Percentiles rank a stretch among this genome's conserved stretches.
Conservation (phyloP, 768 basidiomycete species). For the Dendrothele bispora region DNA sequence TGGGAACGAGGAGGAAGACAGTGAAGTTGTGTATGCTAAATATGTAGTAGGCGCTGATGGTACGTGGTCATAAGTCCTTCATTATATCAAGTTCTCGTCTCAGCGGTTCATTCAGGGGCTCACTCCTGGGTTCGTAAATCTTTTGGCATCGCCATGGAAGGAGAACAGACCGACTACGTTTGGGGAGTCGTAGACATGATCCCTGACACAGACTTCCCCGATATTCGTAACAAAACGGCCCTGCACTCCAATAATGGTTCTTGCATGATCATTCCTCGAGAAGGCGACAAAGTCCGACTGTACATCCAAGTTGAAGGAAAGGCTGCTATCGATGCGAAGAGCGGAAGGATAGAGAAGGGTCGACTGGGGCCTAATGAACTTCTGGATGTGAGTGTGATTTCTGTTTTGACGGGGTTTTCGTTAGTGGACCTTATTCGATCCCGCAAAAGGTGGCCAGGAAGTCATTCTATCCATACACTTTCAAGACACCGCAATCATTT, state of each 20-base stretch:
- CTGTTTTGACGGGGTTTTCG: background rate
- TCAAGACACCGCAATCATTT: conserved; percentile 47
- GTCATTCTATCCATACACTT: conserved; percentile 55
- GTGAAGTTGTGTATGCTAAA: conserved; percentile 65
- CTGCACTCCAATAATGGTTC: conserved; percentile 73
- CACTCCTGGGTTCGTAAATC: conserved; percentile 82
- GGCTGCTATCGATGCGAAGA: conserved; percentile 41
- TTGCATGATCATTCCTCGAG: conserved; percentile 75
- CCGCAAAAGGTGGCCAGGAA: conserved; percentile 49
- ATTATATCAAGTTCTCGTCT: background rate
- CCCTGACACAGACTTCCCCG: conserved; percentile 76
- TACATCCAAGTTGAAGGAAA: conserved; percentile 66
- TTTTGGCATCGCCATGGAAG: conserved; percentile 69
- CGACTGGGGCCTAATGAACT: conserved; percentile 50
- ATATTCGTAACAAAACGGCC: conserved; percentile 62
- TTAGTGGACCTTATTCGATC: background rate
- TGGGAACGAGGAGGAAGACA: conserved; percentile 17
- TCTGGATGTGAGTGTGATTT: conserved; percentile 42
- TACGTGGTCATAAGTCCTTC: conserved; percentile 18
- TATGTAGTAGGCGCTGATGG: conserved; percentile 80
- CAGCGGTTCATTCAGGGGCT: conserved; percentile 46
- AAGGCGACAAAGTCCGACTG: conserved; percentile 64
- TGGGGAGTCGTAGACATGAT: conserved; percentile 82
- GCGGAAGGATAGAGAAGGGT: conserved; percentile 54
- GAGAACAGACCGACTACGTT: conserved; percentile 73